These are phyloP conservation scores for Castanea crenata DNA, from an alignment of 306 rosid species.

Conservation along the genomic window DNA sequence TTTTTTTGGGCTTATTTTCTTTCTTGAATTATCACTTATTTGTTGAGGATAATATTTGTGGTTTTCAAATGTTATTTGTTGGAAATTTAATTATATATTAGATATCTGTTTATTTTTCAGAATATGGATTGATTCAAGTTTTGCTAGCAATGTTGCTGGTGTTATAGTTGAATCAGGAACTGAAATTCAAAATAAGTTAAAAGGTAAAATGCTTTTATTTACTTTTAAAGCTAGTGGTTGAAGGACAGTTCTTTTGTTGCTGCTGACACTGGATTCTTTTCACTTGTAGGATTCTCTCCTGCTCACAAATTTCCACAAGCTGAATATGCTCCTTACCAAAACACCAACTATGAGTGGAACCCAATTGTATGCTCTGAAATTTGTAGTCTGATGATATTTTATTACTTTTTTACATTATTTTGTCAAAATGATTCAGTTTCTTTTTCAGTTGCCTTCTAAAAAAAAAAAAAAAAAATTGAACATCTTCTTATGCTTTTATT, in stretches of 20 bases:
- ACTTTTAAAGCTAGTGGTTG: conserved; percentile 2
- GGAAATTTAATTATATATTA: conserved; percentile 9
- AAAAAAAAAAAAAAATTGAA: not conserved
- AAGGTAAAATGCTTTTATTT: conserved; percentile 37
- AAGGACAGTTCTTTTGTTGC: conserved; percentile 10
- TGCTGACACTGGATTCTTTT: conserved; percentile 27
- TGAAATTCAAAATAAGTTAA: conserved; percentile 32
- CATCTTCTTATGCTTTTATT: conserved; percentile 21
- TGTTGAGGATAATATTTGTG: not conserved
- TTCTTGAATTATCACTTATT: conserved; percentile 20
- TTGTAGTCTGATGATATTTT: conserved; percentile 12
- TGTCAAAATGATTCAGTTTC: not conserved
- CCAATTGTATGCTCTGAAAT: conserved; percentile 55
- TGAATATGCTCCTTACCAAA: conserved; percentile 65
- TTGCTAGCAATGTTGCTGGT: conserved; percentile 59
- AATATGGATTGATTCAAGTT: conserved; percentile 50
- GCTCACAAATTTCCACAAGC: conserved; percentile 81
- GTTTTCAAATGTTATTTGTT: conserved; percentile 18
- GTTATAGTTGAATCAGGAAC: conserved; percentile 57
- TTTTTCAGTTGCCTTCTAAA: not conserved
- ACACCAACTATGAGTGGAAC: conserved; percentile 72
- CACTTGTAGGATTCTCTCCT: conserved; percentile 76
- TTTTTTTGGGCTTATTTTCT: too few relatives aligned
- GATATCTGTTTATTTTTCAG: conserved; percentile 42
- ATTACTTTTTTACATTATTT: not conserved